Percentiles rank a stretch among this genome's conserved stretches.
These are phyloP conservation scores for Astragalus membranaceus DNA, from an alignment of 306 rosid species.

Conservation along the genomic window DNA sequence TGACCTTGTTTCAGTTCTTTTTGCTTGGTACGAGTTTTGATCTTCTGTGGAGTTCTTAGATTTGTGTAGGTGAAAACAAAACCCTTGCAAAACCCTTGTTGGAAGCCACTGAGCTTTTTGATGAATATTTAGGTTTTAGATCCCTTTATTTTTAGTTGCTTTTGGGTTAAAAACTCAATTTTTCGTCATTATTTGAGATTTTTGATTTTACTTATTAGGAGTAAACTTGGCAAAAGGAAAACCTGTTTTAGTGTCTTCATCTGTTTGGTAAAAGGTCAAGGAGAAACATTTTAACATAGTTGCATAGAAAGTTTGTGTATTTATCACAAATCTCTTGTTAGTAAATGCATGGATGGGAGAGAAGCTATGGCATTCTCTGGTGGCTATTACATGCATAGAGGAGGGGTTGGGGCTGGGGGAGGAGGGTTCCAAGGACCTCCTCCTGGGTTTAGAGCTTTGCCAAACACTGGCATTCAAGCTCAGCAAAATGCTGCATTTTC, in stretches of 20 bases:
- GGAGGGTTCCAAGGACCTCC: conserved; percentile 60
- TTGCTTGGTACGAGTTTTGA: neutral
- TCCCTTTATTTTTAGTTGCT: neutral
- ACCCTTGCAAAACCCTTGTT: conserved; percentile 32
- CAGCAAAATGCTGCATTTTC: conserved; percentile 62
- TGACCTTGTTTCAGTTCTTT: conserved; percentile 27
- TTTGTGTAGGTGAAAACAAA: conserved; percentile 27
- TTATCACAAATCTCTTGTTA: conserved; percentile 15
- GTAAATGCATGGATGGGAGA: conserved; percentile 99
- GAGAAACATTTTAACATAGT: conserved; percentile 16
- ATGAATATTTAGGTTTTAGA: conserved; percentile 18
- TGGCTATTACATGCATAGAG: conserved; percentile 83
- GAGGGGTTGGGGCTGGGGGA: conserved; percentile 47
- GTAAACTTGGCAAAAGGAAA: conserved; percentile 18
- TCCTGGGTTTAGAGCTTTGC: conserved; percentile 65
- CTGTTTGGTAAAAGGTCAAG: conserved; percentile 7
- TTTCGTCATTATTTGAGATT: conserved; percentile 7
- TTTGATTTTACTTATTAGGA: neutral
- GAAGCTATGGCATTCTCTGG: conserved; percentile 89
- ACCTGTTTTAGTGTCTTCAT: conserved; percentile 11
- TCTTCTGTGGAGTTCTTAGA: conserved; percentile 16
- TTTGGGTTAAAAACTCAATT: conserved; percentile 22
- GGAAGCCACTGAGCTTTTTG: neutral
- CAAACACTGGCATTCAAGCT: conserved; percentile 45
- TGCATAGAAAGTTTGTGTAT: neutral